Percentiles rank a stretch among this genome's conserved stretches.
Conservation (phyloP, 2,329 filamentous ascomycete species). For the Pseudocercospora crystallina region DNA sequence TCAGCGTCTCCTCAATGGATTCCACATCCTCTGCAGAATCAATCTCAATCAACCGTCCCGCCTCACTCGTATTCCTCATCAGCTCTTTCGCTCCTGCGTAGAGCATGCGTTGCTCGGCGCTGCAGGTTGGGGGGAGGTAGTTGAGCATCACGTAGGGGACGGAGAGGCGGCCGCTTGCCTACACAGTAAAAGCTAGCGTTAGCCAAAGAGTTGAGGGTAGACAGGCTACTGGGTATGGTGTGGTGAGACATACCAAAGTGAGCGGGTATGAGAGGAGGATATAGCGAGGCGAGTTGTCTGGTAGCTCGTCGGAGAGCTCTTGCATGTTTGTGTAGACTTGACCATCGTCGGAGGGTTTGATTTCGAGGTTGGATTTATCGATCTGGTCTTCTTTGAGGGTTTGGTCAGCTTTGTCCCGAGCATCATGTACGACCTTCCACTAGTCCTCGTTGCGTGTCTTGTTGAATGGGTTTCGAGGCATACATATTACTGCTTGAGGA, state of each 20-base stretch:
- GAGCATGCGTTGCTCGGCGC: slow-evolving; percentile 82
- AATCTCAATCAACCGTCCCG: slow-evolving; percentile 83
- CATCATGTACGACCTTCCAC: too few species aligned
- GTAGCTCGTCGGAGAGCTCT: slow-evolving; percentile 82
- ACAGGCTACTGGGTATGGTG: neutral
- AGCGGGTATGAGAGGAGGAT: slow-evolving; percentile 88
- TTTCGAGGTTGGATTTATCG: slow-evolving; percentile 86
- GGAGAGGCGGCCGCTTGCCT: slow-evolving; percentile 69
- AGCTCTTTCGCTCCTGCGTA: slow-evolving; percentile 96
- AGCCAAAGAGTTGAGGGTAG: neutral
- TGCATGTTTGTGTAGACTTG: slow-evolving; percentile 79
- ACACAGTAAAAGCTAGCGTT: slow-evolving; percentile 63
- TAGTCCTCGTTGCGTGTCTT: neutral
- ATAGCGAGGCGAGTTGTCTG: slow-evolving; percentile 87
- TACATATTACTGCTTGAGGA: slow-evolving; percentile 93
- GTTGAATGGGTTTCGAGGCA: slow-evolving; percentile 39
- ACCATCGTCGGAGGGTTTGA: slow-evolving; percentile 71
- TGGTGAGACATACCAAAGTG: slow-evolving; percentile 64
- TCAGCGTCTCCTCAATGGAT: slow-evolving; percentile 70
- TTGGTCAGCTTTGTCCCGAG: neutral
- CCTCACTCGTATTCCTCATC: slow-evolving; percentile 89
- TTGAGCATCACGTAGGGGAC: slow-evolving; percentile 95
- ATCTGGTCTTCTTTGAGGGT: slow-evolving; percentile 67
- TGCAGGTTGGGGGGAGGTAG: slow-evolving; percentile 91
- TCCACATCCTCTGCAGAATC: slow-evolving; percentile 76